Percentiles rank a stretch among this genome's conserved stretches.
These are phyloP conservation scores for Ascosphaera aggregata DNA, from an alignment of 2,329 filamentous ascomycete species.

Conservation along the genomic window DNA sequence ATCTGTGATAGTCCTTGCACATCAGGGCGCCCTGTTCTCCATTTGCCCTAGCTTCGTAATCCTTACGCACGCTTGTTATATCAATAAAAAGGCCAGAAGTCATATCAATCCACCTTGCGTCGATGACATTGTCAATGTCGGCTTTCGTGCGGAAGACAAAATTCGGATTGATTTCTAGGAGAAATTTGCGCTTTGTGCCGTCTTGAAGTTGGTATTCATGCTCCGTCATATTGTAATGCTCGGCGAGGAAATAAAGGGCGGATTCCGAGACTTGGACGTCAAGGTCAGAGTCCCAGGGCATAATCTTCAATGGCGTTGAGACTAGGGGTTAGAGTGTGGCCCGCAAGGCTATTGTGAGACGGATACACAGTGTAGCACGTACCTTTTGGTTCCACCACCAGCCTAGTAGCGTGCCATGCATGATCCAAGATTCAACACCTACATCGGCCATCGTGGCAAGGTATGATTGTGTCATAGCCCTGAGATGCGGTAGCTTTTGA, in stretches of 20 bases:
- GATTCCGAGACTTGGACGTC: slow-evolving; percentile 34
- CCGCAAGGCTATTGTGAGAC: not conserved
- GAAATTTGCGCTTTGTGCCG: slow-evolving; percentile 19
- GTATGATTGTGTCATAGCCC: slow-evolving; percentile 30
- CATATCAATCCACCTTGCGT: slow-evolving; percentile 37
- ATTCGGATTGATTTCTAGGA: slow-evolving; percentile 36
- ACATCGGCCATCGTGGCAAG: slow-evolving; percentile 31
- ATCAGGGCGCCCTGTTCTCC: slow-evolving; percentile 23
- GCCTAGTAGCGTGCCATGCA: slow-evolving; percentile 36
- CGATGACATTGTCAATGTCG: slow-evolving; percentile 32
- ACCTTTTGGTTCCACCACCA: slow-evolving; percentile 40
- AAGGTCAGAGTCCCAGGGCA: slow-evolving; percentile 39
- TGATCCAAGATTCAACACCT: slow-evolving; percentile 37
- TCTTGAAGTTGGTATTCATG: slow-evolving; percentile 22
- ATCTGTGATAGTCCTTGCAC: slow-evolving; percentile 34
- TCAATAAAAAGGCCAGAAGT: slow-evolving; percentile 37
- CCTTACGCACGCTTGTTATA: slow-evolving; percentile 31
- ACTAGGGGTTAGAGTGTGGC: too few species aligned
- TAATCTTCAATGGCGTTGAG: slow-evolving; percentile 16
- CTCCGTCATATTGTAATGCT: slow-evolving; percentile 39
- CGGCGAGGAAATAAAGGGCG: slow-evolving; percentile 31
- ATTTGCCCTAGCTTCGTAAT: slow-evolving; percentile 16
- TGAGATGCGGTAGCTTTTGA: slow-evolving; percentile 25
- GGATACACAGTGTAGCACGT: slow-evolving; percentile 1
- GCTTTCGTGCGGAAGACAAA: slow-evolving; percentile 21